Conservation (phyloP, 495 filamentous ascomycete species). For the Chaetomium tenue region DNA sequence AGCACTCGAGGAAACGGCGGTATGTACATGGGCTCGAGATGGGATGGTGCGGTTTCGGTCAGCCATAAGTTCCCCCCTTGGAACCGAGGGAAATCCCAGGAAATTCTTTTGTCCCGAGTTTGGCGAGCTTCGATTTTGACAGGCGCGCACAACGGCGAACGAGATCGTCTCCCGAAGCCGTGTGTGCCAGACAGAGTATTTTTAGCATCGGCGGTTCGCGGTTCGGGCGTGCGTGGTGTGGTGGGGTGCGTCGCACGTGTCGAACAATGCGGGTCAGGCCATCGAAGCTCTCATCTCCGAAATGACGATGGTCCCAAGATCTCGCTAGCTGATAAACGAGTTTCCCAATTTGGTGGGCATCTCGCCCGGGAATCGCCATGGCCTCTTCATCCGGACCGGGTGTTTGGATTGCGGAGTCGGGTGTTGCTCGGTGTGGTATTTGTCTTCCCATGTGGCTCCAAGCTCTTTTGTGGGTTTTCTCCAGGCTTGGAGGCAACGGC, state of each 20-base stretch:
- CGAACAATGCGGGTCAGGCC: conserved; percentile 19
- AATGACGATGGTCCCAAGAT: conserved; percentile 19
- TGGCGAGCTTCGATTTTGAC: background rate
- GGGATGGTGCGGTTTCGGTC: background rate
- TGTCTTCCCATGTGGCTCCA: background rate
- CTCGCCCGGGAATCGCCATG: background rate
- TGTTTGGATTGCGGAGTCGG: background rate
- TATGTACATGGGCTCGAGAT: background rate
- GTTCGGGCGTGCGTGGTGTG: background rate
- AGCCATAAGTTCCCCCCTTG: background rate
- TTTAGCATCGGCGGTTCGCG: conserved; percentile 16
- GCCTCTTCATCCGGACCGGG: background rate
- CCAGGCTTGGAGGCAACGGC: too few relatives aligned
- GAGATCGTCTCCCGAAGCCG: background rate
- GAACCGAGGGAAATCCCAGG: background rate
- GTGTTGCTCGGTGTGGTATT: too few relatives aligned
- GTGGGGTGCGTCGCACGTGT: conserved; percentile 18
- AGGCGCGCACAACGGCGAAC: background rate
- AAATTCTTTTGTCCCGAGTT: background rate
- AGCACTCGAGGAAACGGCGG: background rate
- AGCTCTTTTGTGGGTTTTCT: background rate
- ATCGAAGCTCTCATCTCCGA: conserved; percentile 16
- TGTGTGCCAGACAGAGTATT: background rate
- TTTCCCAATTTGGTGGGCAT: background rate
- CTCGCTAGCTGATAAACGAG: background rate